Evolutionary conservation across 441 rosid genomes (phyloP), one percentile per base, ranked within the genome.

Genomic region (Syzygium malaccense): DNA sequence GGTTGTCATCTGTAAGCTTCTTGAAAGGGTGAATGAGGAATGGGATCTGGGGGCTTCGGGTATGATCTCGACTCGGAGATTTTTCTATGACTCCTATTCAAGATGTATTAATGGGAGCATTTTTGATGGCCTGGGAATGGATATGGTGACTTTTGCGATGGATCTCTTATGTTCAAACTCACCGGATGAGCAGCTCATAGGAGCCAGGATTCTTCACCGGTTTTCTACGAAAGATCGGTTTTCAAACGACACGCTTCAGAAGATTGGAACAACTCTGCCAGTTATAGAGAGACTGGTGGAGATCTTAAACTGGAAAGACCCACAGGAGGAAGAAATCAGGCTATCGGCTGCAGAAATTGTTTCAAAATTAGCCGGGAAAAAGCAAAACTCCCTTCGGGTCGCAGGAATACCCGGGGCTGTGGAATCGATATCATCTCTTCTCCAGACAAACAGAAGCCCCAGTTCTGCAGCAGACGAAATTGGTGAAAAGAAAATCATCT

Each of bases 291-390:
- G 98, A 87, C 92, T 98, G 85, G 96, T 97, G 30, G 99, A 98
- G 93, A 95, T 97, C 95, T 86, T 98, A 94, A 98, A 98, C 88
- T 98, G 99, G 99, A 97, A 96, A 92, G 98, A 96, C 88, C 92
- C 92, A 45, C 93, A 92, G 85, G 98, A 96, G 91, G 98, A 97
- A 91, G 99, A 95, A 91, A 95, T 94, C 87, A 93, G 99, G 89
- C 90, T 87, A 89, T 95, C 97, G 84, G 96, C 99, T 4, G 98
- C 98, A 13, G 98, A 96, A 90, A 94, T 95, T 75, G 89, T 98
- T 71, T 92, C 99, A 15, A 96, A 93, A 89, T 92, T 98, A 33
- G 98, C 97, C 0, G 95, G 98, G 5, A 97, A 95, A 91, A 97
- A 95, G 90, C 99, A 97, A 87, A 96, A 96, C 90, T 94, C 98